Percentiles rank a stretch among this genome's conserved stretches.
Evolutionary conservation across 2,329 filamentous ascomycete species (phyloP).

Genomic region (Epichloe scottii): DNA sequence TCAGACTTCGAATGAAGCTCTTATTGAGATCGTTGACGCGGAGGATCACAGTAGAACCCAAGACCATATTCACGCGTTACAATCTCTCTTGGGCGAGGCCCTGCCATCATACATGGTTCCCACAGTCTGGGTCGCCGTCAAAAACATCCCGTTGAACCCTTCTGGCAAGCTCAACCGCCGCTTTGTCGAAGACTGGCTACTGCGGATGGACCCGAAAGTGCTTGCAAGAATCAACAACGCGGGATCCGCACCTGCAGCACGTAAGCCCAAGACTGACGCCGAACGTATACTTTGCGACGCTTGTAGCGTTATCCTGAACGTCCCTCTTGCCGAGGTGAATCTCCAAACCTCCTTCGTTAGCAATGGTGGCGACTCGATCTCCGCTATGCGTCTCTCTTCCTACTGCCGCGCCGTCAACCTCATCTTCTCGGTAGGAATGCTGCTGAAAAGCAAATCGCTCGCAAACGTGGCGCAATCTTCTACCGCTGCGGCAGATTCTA

Average conservation of each 20-base stretch:
- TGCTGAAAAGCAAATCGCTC: slow-evolving; percentile 1
- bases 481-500: background rate
- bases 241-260: background rate
- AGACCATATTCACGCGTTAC: slow-evolving; percentile 4
- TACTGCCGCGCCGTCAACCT: slow-evolving; percentile 19
- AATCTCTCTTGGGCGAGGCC: slow-evolving; percentile 4
- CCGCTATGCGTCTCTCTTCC: slow-evolving; percentile 30
- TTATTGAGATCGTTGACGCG: background rate
- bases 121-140: background rate
- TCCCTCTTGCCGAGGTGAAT: slow-evolving; percentile 17
- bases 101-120: slow-evolving; percentile 4
- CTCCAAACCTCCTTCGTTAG: slow-evolving; percentile 23
- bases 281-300: slow-evolving; percentile 11
- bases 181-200: slow-evolving; percentile 4
- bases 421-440: slow-evolving; percentile 15
- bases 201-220: background rate
- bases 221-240: background rate
- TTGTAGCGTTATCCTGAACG: slow-evolving; percentile 29
- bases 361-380: slow-evolving; percentile 32
- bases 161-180: slow-evolving; percentile 10
- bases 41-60: background rate
- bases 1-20: background rate
- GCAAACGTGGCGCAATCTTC: background rate
- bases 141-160: slow-evolving; percentile 6
- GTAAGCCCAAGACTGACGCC: background rate